phyloP scores from a whole-genome alignment of 805 yeast species.

The Monosporozyma servazzii region DNA sequence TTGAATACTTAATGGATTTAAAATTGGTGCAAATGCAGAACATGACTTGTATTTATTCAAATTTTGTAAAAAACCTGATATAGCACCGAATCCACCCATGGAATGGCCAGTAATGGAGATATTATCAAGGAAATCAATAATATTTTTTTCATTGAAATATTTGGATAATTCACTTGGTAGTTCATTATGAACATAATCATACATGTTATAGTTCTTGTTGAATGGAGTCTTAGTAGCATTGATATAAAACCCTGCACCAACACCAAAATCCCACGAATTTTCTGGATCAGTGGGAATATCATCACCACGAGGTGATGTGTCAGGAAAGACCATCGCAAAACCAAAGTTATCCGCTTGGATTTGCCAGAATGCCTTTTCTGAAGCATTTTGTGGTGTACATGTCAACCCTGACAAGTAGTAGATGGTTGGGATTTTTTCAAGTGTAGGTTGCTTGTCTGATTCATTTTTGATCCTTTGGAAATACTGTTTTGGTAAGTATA shows the following conservation, averaged over 20 bases:
- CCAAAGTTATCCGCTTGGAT: constrained; percentile 73
- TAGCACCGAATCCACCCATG: constrained; percentile 96
- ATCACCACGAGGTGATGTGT: constrained; percentile 88
- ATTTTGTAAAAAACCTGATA: constrained; percentile 56
- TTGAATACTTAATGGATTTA: constrained; percentile 63
- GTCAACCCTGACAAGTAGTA: constrained; percentile 82
- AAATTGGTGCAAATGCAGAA: constrained; percentile 85
- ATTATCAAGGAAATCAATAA: constrained; percentile 50
- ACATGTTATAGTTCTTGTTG: constrained; percentile 73
- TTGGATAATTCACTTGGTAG: constrained; percentile 45
- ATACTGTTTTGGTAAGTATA: constrained; percentile 62
- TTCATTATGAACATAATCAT: constrained; percentile 69
- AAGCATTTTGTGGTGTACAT: constrained; percentile 86
- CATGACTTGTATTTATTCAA: constrained; percentile 60
- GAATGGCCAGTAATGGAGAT: constrained; percentile 91
- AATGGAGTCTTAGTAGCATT: constrained; percentile 73
- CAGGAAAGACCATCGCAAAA: constrained; percentile 87
- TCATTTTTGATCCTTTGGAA: constrained; percentile 10
- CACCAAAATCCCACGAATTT: constrained; percentile 73
- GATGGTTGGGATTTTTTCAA: constrained; percentile 51
- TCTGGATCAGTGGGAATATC: constrained; percentile 66
- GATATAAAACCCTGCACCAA: constrained; percentile 92
- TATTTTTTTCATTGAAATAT: constrained; percentile 19
- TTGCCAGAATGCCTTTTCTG: constrained; percentile 87
- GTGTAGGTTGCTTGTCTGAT: constrained; percentile 2